A percentile compares a stretch with the other conserved stretches of the same genome.
Evolutionary conservation across 1,139 yeast genomes (phyloP).

Genomic region (Meyerozyma carpophila): DNA sequence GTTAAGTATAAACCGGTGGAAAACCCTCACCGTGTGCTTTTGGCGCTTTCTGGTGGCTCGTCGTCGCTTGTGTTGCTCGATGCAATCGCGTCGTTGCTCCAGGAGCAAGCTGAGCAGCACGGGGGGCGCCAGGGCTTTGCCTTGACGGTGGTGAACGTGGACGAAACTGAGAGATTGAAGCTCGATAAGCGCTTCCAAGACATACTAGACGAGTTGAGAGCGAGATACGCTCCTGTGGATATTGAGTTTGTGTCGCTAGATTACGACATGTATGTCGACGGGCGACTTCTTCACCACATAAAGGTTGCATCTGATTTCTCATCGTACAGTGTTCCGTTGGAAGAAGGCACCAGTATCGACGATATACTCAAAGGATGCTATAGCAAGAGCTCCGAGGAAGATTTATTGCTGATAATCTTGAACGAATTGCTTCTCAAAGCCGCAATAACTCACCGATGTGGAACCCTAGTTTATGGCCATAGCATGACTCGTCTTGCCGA

Average conservation of each 20-base stretch:
- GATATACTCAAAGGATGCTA: constrained; percentile 9
- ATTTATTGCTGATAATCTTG: constrained; percentile 46
- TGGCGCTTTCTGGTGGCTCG: constrained; percentile 61
- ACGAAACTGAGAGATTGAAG: constrained; percentile 24
- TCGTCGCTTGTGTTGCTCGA: constrained; percentile 68
- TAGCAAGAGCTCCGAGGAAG: constrained; percentile 59
- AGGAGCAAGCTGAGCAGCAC: constrained; percentile 56
- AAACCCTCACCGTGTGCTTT: constrained; percentile 39
- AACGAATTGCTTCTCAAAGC: constrained; percentile 43
- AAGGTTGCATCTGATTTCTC: constrained; percentile 14
- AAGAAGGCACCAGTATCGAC: not conserved
- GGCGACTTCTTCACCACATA: constrained; percentile 21
- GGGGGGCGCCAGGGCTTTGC: constrained; percentile 67
- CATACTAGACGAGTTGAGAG: constrained; percentile 16
- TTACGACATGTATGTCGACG: constrained; percentile 29
- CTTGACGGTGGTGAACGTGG: constrained; percentile 50
- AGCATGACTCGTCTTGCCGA: constrained; percentile 84
- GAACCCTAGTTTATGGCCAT: constrained; percentile 65
- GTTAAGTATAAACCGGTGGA: constrained; percentile 48
- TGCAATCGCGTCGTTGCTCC: constrained; percentile 53
- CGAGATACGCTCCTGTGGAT: constrained; percentile 17
- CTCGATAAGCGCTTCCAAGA: constrained; percentile 13
- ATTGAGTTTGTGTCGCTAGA: constrained; percentile 34
- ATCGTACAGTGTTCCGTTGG: not conserved
- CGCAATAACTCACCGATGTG: constrained; percentile 43